Evolutionary conservation across 192 early-diverging fungal genomes (phyloP), one percentile per base, ranked within the genome.

Genomic region (Pilaira anomala): DNA sequence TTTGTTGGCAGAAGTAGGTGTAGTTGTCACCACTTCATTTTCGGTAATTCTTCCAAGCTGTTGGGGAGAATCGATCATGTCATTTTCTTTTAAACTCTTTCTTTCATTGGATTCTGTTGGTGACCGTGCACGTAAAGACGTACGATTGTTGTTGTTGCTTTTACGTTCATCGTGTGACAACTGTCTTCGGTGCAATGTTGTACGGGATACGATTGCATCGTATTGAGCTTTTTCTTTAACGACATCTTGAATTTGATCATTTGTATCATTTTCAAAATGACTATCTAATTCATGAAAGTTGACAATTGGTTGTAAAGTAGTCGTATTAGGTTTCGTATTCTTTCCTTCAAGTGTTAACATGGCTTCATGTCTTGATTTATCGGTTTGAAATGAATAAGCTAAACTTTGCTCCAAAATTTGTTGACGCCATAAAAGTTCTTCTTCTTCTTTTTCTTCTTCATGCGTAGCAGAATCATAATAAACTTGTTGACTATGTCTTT

Each of bases 301-400:
- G 25, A 48, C 60, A 49, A 48, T 49, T 2, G 45, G 46, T 9
- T 48, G 29, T 50, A 21, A 11, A 0, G 19, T 50, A 21, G 44
- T 29, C 19, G 45, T 46, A 18, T 13, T 19, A 1, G 14, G 46
- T 39, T 19, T 30, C n/a, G 11, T 22, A n/a, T 36, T 22, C 14
- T 49, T 51, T 1, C 62, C 62, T 52, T 63, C 62, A 1, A 63
- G 22, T 8, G 49, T 26, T 19, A 63, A 24, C 62, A 63, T 63
- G 21, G 62, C 62, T 18, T 63, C 62, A 14, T 63, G 62, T 53
- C 62, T 33, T 19, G 30, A 50, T 4, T 50, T 49, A n/a, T 63
- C 48, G n/a, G n/a, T 30, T 25, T 50, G 49, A 16, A 39, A 46
- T 1, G 44, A 46, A 19, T 16, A 46, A 0, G 44, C 44, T 6